A percentile compares a stretch with the other conserved stretches of the same genome.
Conservation (phyloP, 2,329 filamentous ascomycete species). For the Fonsecaea erecta region DNA sequence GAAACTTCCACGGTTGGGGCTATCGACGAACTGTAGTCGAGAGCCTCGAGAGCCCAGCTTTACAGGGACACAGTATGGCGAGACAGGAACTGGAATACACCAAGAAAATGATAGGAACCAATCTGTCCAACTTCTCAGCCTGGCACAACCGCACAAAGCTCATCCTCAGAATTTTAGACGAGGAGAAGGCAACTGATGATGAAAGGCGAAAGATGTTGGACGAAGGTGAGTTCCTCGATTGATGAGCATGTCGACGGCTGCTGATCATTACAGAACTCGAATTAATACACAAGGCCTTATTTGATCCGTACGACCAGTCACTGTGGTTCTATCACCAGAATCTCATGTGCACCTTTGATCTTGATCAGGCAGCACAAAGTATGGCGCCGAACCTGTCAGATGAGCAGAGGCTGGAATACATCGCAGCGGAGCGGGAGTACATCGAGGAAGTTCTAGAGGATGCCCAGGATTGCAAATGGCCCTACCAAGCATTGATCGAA, state of each 20-base stretch:
- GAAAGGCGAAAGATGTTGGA: constrained; percentile 73
- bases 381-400: constrained; percentile 68
- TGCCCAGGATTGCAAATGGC: constrained; percentile 79
- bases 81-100: constrained; percentile 89
- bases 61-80: constrained; percentile 66
- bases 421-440: constrained; percentile 72
- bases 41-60: constrained; percentile 67
- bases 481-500: constrained; percentile 83
- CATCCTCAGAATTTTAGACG: constrained; percentile 74
- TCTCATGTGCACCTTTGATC: constrained; percentile 71
- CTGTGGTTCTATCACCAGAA: constrained; percentile 97
- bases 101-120: constrained; percentile 79
- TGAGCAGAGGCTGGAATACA: constrained; percentile 67
- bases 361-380: constrained; percentile 55
- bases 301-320: constrained; percentile 91
- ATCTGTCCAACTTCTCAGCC: constrained; percentile 94
- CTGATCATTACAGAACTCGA: constrained; percentile 64
- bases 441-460: constrained; percentile 70
- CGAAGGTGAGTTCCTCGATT: constrained; percentile 56
- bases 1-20: constrained; percentile 97
- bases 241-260: not conserved
- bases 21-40: constrained; percentile 80
- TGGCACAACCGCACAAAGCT: constrained; percentile 91
- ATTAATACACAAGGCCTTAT: constrained; percentile 76
- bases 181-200: constrained; percentile 67